These are phyloP conservation scores for Aspergillus novoparasiticus DNA, from an alignment of 2,329 filamentous ascomycete genomes.

Conservation along the genomic window DNA sequence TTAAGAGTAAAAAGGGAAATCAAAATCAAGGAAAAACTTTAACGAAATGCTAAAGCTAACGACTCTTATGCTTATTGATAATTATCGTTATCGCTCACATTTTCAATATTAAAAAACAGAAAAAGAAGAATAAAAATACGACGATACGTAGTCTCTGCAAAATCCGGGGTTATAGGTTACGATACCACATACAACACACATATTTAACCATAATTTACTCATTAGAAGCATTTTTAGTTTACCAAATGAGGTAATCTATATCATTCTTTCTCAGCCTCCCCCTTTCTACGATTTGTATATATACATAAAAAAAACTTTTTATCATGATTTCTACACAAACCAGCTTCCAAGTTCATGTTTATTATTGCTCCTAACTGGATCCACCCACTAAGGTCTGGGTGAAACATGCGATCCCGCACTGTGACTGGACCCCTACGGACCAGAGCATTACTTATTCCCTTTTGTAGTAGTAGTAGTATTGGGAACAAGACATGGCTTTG, in stretches of 20 bases:
- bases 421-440: neutral
- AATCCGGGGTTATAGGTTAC: neutral
- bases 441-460: neutral
- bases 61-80: neutral
- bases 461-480: neutral
- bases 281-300: too few relatives aligned
- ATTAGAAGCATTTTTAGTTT: too few relatives aligned
- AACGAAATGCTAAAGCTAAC: neutral
- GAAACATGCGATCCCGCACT: neutral
- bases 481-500: neutral
- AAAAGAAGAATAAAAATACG: too few relatives aligned
- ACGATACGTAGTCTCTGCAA: neutral
- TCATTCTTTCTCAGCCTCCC: neutral
- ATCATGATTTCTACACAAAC: too few relatives aligned
- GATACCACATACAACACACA: neutral
- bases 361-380: neutral
- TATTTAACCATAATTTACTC: too few relatives aligned
- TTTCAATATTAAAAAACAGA: too few relatives aligned
- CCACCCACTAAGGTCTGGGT: neutral
- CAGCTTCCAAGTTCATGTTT: neutral
- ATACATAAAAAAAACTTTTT: neutral
- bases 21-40: neutral
- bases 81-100: too few relatives aligned
- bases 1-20: neutral
- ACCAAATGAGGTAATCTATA: too few relatives aligned